Conservation (phyloP, 2,329 filamentous ascomycete genomes). For the Alternaria consortialis region DNA sequence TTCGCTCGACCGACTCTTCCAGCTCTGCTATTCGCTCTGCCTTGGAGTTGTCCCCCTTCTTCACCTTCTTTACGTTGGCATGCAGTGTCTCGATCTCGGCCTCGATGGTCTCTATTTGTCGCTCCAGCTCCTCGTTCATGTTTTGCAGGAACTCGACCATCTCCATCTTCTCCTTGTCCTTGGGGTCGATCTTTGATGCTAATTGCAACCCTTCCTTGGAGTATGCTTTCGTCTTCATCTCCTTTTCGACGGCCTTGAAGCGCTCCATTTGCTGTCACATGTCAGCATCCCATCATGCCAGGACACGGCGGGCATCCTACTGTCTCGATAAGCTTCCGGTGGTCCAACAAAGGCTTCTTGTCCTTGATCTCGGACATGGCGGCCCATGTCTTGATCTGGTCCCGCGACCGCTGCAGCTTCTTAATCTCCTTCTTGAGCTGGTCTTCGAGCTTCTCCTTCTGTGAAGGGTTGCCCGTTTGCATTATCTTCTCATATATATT, state of each 20-base stretch:
- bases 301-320: constrained; percentile 61
- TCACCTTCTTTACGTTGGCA: constrained; percentile 92
- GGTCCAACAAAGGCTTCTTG: constrained; percentile 92
- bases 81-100: constrained; percentile 88
- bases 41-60: constrained; percentile 79
- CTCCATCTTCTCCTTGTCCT: constrained; percentile 93
- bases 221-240: constrained; percentile 99
- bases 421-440: constrained; percentile 99
- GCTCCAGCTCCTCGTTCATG: constrained; percentile 92
- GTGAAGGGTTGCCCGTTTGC: constrained; percentile 87
- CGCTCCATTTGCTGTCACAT: constrained; percentile 90
- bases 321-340: constrained; percentile 96
- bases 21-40: constrained; percentile 89
- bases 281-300: constrained; percentile 41
- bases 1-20: constrained; percentile 82
- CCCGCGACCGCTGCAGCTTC: constrained; percentile 95
- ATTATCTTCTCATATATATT: constrained; percentile 98
- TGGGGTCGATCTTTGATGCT: constrained; percentile 93
- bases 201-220: constrained; percentile 96
- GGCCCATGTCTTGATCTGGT: constrained; percentile 99
- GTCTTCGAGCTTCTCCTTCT: constrained; percentile 98
- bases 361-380: constrained; percentile 99
- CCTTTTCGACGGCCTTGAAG: constrained; percentile 99
- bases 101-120: constrained; percentile 91
- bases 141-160: constrained; percentile 83